A percentile compares a stretch with the other conserved stretches of the same genome.
These are phyloP conservation scores for Colletotrichum tamarilloi DNA, from an alignment of 2,329 filamentous ascomycete species.

Conservation along the genomic window DNA sequence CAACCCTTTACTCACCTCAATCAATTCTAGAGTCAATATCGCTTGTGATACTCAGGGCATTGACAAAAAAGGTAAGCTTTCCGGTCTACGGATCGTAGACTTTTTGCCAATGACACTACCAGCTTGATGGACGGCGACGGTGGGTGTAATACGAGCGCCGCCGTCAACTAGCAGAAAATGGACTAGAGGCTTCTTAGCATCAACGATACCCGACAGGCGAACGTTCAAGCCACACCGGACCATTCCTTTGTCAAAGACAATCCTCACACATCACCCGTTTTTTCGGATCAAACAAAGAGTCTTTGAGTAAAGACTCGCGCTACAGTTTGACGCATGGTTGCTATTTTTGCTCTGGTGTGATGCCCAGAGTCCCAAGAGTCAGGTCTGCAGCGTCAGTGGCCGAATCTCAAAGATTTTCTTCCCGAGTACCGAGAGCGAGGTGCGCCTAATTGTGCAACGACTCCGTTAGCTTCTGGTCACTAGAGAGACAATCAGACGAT, in stretches of 20 bases:
- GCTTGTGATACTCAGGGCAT: not conserved
- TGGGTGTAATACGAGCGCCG: not conserved
- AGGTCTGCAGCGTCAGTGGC: not conserved
- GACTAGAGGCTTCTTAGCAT: not conserved
- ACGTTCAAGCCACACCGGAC: not conserved
- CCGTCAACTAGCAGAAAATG: not conserved
- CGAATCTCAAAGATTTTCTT: not conserved
- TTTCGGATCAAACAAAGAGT: not conserved
- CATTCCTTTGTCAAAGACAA: not conserved
- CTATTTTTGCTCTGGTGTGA: not conserved
- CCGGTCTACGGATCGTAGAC: not conserved
- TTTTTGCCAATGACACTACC: not conserved
- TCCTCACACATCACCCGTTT: not conserved
- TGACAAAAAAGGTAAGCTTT: not conserved
- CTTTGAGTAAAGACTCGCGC: not conserved
- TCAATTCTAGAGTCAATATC: not conserved
- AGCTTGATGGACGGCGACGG: not conserved
- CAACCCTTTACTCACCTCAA: not conserved
- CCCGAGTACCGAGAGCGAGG: not conserved
- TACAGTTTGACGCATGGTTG: not conserved
- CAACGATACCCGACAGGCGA: not conserved
- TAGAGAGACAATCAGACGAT: not conserved
- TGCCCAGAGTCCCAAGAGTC: not conserved
- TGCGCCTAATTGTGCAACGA: not conserved
- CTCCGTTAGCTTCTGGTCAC: not conserved